Percentiles rank a stretch among this genome's conserved stretches.
phyloP scores from a whole-genome alignment of 2,329 filamentous ascomycete genomes.

The Ascocoryne sarcoides region DNA sequence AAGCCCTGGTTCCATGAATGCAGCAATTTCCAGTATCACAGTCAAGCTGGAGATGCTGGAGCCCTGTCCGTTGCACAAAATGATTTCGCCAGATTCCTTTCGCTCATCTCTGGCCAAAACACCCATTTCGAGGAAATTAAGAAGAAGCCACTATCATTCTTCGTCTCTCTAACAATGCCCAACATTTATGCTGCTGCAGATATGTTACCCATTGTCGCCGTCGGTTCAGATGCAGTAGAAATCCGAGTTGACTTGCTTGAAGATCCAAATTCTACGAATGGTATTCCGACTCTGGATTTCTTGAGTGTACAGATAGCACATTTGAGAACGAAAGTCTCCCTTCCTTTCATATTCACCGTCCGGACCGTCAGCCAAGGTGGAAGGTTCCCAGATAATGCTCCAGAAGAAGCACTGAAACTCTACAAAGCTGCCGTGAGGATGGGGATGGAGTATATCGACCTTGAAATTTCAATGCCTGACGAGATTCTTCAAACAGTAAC shows the following conservation, averaged over 20 bases:
- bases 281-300: constrained; percentile 60
- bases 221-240: constrained; percentile 89
- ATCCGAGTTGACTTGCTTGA: constrained; percentile 84
- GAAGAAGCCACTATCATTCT: constrained; percentile 72
- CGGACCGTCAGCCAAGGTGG: constrained; percentile 82
- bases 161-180: constrained; percentile 82
- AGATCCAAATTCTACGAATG: constrained; percentile 47
- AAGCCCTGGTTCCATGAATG: constrained; percentile 87
- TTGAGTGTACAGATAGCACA: constrained; percentile 74
- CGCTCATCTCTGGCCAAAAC: constrained; percentile 53
- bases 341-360: constrained; percentile 89
- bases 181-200: constrained; percentile 56
- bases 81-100: constrained; percentile 67
- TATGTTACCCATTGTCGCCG: constrained; percentile 58
- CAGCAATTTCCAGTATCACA: constrained; percentile 91
- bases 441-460: constrained; percentile 85
- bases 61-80: constrained; percentile 30
- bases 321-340: constrained; percentile 59
- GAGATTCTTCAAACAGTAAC: constrained; percentile 62
- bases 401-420: constrained; percentile 62
- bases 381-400: constrained; percentile 69
- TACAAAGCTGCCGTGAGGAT: constrained; percentile 73
- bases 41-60: constrained; percentile 45
- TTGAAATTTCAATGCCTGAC: constrained; percentile 81
- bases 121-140: constrained; percentile 46